Percentiles rank a stretch among this genome's conserved stretches.
Conservation (phyloP, 768 basidiomycete species). For the Postia placenta region DNA sequence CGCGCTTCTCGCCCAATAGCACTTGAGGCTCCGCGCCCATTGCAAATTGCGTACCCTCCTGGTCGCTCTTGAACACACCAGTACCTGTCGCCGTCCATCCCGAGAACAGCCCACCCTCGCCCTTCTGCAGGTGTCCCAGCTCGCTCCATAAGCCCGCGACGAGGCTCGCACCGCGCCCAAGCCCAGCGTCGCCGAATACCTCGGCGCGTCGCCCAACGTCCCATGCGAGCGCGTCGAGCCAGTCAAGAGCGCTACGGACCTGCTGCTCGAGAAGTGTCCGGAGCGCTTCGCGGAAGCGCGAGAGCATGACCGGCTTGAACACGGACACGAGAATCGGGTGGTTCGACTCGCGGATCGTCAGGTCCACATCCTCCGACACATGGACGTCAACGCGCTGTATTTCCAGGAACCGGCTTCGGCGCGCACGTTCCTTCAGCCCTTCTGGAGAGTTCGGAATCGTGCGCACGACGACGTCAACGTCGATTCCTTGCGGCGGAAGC, state of each 20-base stretch:
- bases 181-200: constrained; percentile 62
- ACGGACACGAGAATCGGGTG: constrained; percentile 55
- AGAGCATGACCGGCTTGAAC: constrained; percentile 56
- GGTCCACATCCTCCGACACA: constrained; percentile 50
- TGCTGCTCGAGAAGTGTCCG: constrained; percentile 54
- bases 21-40: constrained; percentile 75
- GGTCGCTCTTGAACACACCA: constrained; percentile 53
- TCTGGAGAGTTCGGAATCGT: constrained; percentile 47
- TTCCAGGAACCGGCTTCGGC: constrained; percentile 44
- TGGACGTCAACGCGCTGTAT: constrained; percentile 49
- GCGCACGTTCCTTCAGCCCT: constrained; percentile 39
- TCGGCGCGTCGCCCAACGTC: constrained; percentile 52
- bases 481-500: constrained; percentile 61
- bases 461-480: constrained; percentile 61
- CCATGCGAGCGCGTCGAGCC: constrained; percentile 49
- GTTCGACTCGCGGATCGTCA: constrained; percentile 55
- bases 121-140: constrained; percentile 47
- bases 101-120: constrained; percentile 28
- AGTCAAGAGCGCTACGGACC: constrained; percentile 44
- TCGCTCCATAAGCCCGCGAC: constrained; percentile 68
- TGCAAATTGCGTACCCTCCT: constrained; percentile 43
- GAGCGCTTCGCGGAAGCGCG: constrained; percentile 53
- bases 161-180: constrained; percentile 40
- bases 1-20: constrained; percentile 58
- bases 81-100: constrained; percentile 57